phyloP scores from a whole-genome alignment of 371 early-diverging fungal species.

The Mortierella sp. region DNA sequence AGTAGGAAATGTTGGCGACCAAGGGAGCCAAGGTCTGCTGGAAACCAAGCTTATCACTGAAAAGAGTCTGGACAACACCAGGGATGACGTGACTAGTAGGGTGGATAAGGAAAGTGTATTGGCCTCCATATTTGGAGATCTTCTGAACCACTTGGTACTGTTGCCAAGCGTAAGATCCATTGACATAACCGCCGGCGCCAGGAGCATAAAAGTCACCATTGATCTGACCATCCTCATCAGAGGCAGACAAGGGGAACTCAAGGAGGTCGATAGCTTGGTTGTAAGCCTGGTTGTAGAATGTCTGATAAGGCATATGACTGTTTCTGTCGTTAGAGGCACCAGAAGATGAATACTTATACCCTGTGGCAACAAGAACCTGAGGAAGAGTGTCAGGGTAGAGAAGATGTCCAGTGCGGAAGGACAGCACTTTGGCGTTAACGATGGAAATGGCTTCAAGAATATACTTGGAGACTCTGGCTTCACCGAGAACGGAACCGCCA shows the following conservation, averaged over 20 bases:
- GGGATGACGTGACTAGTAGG: neutral
- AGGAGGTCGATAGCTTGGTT: conserved; percentile 27
- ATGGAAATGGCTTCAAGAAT: conserved; percentile 37
- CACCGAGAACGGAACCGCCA: conserved; percentile 26
- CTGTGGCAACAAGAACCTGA: conserved; percentile 18
- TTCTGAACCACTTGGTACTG: neutral
- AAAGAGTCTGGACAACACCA: neutral
- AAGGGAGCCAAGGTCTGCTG: neutral
- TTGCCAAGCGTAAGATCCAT: neutral
- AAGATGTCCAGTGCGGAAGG: conserved; percentile 42
- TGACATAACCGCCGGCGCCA: neutral
- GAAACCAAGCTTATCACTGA: neutral
- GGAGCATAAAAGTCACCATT: neutral
- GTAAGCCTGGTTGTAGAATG: conserved; percentile 28
- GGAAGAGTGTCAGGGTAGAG: conserved; percentile 35
- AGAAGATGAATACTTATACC: conserved; percentile 26
- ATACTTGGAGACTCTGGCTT: conserved; percentile 36
- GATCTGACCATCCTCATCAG: conserved; percentile 1
- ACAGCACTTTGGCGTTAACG: conserved; percentile 10
- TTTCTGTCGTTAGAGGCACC: conserved; percentile 33
- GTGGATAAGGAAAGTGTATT: conserved; percentile 4
- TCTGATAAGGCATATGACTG: conserved; percentile 28
- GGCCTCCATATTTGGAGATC: neutral
- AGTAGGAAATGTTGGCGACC: neutral
- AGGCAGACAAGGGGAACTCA: conserved; percentile 10